These are phyloP conservation scores for Rhododendron ovatum DNA, from an alignment of 148 eudicot species.

Conservation along the genomic window DNA sequence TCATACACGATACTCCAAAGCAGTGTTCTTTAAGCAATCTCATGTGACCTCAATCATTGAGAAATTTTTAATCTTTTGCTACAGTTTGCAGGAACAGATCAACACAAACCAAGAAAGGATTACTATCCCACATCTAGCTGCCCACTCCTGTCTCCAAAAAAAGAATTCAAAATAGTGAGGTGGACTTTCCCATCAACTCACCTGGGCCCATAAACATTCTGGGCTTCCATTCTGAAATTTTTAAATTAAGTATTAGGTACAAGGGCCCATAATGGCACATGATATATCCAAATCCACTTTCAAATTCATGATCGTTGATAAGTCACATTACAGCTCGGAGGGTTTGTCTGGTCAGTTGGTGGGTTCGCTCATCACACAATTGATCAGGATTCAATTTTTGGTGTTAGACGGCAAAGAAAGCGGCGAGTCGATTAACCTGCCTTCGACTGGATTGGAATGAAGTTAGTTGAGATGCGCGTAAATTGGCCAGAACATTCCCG, in stretches of 20 bases:
- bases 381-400: no score
- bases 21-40: background rate
- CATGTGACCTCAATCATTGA: background rate
- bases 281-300: background rate
- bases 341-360: background rate
- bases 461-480: background rate
- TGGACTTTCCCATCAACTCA: background rate
- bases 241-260: background rate
- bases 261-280: background rate
- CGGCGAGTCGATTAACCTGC: no score
- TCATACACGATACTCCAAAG: background rate
- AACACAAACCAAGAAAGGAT: background rate
- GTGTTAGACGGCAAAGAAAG: no score
- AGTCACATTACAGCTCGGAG: no score
- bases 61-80: background rate
- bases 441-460: no score
- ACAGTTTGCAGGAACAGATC: background rate
- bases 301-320: background rate
- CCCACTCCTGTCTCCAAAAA: background rate
- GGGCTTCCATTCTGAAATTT: background rate
- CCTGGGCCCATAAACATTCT: background rate
- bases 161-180: background rate
- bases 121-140: background rate
- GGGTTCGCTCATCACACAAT: no score
- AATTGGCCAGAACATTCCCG: background rate